Conservation (phyloP, 495 filamentous ascomycete genomes). For the Durotheca rogersii region DNA sequence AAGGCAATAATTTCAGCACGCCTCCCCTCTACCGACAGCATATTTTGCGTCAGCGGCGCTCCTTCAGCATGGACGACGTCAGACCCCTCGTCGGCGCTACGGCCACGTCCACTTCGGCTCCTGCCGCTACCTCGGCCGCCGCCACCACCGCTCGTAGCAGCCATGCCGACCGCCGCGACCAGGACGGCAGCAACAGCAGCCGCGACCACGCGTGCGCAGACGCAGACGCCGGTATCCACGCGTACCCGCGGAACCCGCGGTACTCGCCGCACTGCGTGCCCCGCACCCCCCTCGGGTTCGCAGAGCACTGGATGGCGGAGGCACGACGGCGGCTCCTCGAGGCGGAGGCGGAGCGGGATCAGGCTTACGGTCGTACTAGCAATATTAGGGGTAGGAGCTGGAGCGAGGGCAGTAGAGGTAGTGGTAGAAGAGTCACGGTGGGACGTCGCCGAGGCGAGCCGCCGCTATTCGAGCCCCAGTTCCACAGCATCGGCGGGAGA, state of each 20-base stretch:
- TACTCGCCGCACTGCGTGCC: conserved; percentile 33
- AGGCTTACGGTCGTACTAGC: too few relatives aligned
- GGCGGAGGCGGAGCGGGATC: neutral
- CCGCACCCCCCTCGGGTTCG: conserved; percentile 34
- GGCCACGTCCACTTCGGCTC: neutral
- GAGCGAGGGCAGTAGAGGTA: too few relatives aligned
- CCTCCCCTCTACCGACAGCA: conserved; percentile 1
- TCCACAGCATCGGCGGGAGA: conserved; percentile 10
- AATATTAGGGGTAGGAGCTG: too few relatives aligned
- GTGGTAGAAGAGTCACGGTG: too few relatives aligned
- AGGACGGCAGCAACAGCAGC: neutral
- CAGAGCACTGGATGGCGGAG: conserved; percentile 28
- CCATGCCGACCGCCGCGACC: neutral
- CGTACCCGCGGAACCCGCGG: conserved; percentile 38
- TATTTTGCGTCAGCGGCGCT: conserved; percentile 31
- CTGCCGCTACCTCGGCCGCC: too few relatives aligned
- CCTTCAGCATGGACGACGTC: conserved; percentile 42
- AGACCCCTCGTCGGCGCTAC: conserved; percentile 4
- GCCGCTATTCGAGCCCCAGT: conserved; percentile 1
- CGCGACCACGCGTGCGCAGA: neutral
- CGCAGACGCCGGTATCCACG: conserved; percentile 33
- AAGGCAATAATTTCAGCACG: too few relatives aligned
- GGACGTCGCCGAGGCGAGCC: too few relatives aligned
- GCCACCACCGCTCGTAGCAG: neutral
- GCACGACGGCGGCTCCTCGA: conserved; percentile 2